A percentile compares a stretch with the other conserved stretches of the same genome.
Evolutionary conservation across 2,329 filamentous ascomycete species (phyloP).

Genomic region (Fusarium kyushuense): DNA sequence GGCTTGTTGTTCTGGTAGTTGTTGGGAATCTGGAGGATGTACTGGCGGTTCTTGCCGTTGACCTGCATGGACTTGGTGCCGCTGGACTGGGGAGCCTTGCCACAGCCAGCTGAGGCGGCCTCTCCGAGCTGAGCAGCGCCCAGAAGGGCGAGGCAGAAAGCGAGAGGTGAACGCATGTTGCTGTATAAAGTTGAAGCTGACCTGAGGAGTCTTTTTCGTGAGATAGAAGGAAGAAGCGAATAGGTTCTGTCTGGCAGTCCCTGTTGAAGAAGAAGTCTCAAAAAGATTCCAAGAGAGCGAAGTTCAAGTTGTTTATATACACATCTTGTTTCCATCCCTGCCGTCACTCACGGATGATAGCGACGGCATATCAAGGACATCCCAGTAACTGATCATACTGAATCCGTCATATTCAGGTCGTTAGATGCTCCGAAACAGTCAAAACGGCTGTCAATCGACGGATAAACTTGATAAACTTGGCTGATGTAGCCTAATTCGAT

Average conservation of each 20-base stretch:
- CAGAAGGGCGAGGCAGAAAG: conserved; percentile 22
- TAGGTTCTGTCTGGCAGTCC: conserved; percentile 27
- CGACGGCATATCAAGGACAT: conserved; percentile 1
- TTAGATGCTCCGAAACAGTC: conserved; percentile 6
- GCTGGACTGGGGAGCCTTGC: conserved; percentile 49
- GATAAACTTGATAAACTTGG: background rate
- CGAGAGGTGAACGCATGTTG: conserved; percentile 19
- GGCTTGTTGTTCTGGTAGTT: conserved; percentile 44
- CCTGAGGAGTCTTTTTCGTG: background rate
- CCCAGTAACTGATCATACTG: conserved; percentile 1
- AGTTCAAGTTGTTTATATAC: conserved; percentile 2
- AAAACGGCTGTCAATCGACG: background rate
- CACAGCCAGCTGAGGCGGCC: conserved; percentile 53
- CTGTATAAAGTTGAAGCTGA: background rate
- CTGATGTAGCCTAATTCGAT: background rate
- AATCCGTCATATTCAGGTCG: conserved; percentile 1
- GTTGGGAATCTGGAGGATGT: conserved; percentile 54
- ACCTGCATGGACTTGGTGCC: conserved; percentile 52
- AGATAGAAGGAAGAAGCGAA: conserved; percentile 4
- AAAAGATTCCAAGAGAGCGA: background rate
- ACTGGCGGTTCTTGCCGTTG: conserved; percentile 50
- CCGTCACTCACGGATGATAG: background rate
- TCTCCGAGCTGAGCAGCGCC: conserved; percentile 26
- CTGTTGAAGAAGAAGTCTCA: conserved; percentile 13
- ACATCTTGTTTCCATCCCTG: background rate